Base-by-base conservation (phyloP, 345 rosid species). In the Corchorus olitorius region DNA sequence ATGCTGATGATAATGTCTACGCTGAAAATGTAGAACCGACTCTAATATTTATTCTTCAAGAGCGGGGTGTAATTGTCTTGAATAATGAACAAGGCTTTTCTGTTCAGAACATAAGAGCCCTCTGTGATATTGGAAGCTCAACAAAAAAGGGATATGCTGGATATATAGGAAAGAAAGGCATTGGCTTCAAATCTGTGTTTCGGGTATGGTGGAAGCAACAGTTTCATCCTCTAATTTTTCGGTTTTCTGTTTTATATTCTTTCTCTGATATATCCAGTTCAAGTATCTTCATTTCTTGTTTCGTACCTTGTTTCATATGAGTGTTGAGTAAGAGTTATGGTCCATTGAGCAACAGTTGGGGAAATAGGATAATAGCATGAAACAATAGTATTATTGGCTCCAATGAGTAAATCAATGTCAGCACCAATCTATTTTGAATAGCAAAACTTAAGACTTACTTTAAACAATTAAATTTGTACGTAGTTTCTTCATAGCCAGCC, bases 111-210 rank as follows among this genome's bases (percentile, higher is more conserved):
- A 89, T 95, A 77, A 90, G 87, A 85, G 97, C 99, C 39, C 89
- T 94, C 76, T 93, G 99, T 83, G 99, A 94, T 80, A 90, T 94
- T 84, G 99, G 99, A 77, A 91, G 81, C 81, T 94, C 99, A 22
- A 94, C 99, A 8, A 93, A 94, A 84, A 91, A 90, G 77, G 95
- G 93, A 81, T 87, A 89, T 83, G 86, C 85, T 62, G 99, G 99
- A 63, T 94, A 93, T 83, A 91, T 94, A 54, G 98, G 98, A 78
- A 88, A 91, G 86, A 94, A 94, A 84, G 99, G 99, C 83, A 94
- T 94, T 82, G 99, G 99, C 80, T 94, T 94, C 84, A 94, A 94
- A 87, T 94, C 99, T 75, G 99, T 94, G 61, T 94, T 93, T 83
- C 98, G 97, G 96, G 99, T 94, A 87, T 78, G 87, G 71, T 66